These are phyloP conservation scores for Talaromyces stipitatus DNA, from an alignment of 495 filamentous ascomycete genomes.

Conservation along the genomic window DNA sequence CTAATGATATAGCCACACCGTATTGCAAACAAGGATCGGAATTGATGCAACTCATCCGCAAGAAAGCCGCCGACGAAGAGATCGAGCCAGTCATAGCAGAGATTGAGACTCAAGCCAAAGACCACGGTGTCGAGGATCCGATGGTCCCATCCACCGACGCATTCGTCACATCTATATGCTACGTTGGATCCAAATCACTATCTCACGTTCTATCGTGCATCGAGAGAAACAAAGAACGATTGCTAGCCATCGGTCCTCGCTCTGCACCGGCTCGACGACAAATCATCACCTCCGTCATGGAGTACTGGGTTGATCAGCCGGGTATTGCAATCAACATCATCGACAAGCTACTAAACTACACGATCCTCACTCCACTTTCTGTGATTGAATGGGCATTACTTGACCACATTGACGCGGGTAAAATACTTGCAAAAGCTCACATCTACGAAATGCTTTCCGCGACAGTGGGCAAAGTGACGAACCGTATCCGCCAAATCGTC, in stretches of 20 bases:
- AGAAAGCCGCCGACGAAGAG: conserved; percentile 76
- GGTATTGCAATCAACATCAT: conserved; percentile 89
- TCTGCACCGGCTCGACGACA: conserved; percentile 71
- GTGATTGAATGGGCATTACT: conserved; percentile 85
- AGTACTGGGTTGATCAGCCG: conserved; percentile 89
- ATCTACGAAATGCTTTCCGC: conserved; percentile 83
- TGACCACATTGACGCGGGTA: conserved; percentile 54
- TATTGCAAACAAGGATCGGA: conserved; percentile 75
- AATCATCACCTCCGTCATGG: conserved; percentile 83
- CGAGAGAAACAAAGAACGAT: conserved; percentile 88
- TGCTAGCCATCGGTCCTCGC: conserved; percentile 65
- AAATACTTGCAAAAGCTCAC: conserved; percentile 61
- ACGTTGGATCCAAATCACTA: conserved; percentile 86
- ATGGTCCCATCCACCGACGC: conserved; percentile 81
- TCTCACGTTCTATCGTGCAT: conserved; percentile 95
- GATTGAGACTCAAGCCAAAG: conserved; percentile 68
- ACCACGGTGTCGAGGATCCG: conserved; percentile 58
- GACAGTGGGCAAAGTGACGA: conserved; percentile 88
- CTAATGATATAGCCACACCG: conserved; percentile 53
- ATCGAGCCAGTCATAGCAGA: conserved; percentile 66
- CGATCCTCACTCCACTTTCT: conserved; percentile 71
- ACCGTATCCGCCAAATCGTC: conserved; percentile 77
- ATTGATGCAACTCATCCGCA: conserved; percentile 67
- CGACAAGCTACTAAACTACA: conserved; percentile 97
- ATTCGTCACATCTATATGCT: conserved; percentile 87